Percentiles rank a stretch among this genome's conserved stretches.
Evolutionary conservation across 148 eudicot genomes (phyloP).

Genomic region (Cornus kousa): DNA sequence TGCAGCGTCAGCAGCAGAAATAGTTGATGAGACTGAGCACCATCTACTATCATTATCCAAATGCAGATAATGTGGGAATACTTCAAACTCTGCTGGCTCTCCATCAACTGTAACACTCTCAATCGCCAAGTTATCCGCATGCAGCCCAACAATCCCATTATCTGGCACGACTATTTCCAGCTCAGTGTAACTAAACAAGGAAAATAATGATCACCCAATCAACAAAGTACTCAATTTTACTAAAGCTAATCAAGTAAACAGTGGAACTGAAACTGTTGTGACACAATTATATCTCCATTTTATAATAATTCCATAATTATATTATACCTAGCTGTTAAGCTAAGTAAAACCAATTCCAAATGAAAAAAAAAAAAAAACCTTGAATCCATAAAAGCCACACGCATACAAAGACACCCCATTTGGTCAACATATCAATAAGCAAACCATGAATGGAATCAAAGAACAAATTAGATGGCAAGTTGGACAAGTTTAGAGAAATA

Average conservation of each 20-base stretch:
- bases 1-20: conserved; percentile 95
- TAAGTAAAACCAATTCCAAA: neutral
- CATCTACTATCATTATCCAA: conserved; percentile 81
- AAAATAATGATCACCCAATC: conserved; percentile 10
- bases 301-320: neutral
- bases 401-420: too few species aligned
- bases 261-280: neutral
- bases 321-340: neutral
- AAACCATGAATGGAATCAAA: neutral
- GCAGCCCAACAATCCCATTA: conserved; percentile 84
- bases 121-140: conserved; percentile 93
- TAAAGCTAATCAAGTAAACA: conserved; percentile 2
- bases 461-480: neutral
- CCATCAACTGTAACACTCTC: conserved; percentile 88
- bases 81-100: conserved; percentile 76
- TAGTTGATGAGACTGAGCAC: conserved; percentile 92
- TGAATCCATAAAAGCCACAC: too few species aligned
- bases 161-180: conserved; percentile 76
- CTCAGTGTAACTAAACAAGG: conserved; percentile 71
- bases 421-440: neutral
- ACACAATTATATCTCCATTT: neutral
- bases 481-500: neutral
- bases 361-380: too few species aligned
- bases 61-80: conserved; percentile 79
- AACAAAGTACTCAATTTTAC: too few species aligned